These are phyloP conservation scores for Kwoniella sp. DNA, from an alignment of 768 basidiomycete species.

Conservation along the genomic window DNA sequence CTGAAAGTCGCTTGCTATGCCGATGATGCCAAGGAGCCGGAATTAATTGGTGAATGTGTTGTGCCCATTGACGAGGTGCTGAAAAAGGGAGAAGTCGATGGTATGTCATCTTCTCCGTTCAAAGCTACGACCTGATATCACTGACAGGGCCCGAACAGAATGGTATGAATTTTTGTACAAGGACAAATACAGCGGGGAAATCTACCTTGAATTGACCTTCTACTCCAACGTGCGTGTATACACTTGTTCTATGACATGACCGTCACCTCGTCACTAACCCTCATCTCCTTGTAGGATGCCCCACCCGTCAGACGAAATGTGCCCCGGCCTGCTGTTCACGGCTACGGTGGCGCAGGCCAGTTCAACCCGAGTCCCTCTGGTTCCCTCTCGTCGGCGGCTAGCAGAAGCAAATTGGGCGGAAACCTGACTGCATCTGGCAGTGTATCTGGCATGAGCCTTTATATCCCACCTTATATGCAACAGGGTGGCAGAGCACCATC, in stretches of 20 bases:
- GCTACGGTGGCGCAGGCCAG: conserved; percentile 24
- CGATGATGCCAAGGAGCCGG: conserved; percentile 74
- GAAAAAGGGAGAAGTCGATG: conserved; percentile 86
- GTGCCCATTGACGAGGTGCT: conserved; percentile 78
- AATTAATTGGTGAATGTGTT: conserved; percentile 74
- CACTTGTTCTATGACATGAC: too few species aligned
- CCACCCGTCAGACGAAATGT: conserved; percentile 49
- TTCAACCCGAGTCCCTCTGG: conserved; percentile 27
- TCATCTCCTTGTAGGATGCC: conserved; percentile 27
- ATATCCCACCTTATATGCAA: conserved; percentile 49
- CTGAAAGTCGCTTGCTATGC: conserved; percentile 78
- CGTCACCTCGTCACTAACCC: not conserved
- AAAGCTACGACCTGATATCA: not conserved
- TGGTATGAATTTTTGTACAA: conserved; percentile 91
- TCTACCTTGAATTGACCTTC: conserved; percentile 93
- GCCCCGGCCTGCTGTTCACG: conserved; percentile 32
- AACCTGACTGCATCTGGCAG: conserved; percentile 39
- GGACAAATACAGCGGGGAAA: conserved; percentile 73
- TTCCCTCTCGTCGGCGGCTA: conserved; percentile 22
- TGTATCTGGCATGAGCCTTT: conserved; percentile 49
- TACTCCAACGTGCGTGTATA: conserved; percentile 64
- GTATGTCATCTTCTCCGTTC: conserved; percentile 59
- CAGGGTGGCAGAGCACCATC: conserved; percentile 11
- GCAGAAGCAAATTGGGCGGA: conserved; percentile 18
- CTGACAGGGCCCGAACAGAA: conserved; percentile 61